Conservation (phyloP, 257 asterid genomes). For the Solanum bulbocastanum region DNA sequence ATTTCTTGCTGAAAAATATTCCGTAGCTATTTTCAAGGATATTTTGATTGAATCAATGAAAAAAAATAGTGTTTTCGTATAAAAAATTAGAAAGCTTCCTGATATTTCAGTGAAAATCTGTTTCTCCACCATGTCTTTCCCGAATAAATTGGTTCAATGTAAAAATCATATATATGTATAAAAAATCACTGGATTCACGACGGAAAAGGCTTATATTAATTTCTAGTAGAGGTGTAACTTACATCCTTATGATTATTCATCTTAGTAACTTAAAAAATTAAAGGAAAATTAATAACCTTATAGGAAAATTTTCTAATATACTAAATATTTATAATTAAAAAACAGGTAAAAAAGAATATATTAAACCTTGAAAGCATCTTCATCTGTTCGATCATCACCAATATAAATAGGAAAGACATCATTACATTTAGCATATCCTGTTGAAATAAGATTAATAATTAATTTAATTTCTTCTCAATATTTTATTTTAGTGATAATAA, state of each 20-base stretch:
- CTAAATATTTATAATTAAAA: background rate
- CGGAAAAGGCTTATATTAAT: no score
- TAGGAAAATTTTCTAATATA: background rate
- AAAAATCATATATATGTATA: no score
- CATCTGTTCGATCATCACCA: conserved; percentile 87
- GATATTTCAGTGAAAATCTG: background rate
- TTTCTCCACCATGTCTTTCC: background rate
- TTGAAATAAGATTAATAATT: background rate
- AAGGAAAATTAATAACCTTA: background rate
- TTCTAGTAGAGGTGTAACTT: background rate
- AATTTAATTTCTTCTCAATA: background rate
- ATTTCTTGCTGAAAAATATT: background rate
- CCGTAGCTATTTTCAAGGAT: fast-evolving
- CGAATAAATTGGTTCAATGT: no score
- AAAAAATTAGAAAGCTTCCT: no score
- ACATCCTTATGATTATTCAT: background rate
- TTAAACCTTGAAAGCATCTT: conserved; percentile 83
- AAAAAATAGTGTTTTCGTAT: no score
- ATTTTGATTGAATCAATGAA: no score
- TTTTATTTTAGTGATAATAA: background rate
- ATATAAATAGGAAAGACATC: conserved; percentile 80
- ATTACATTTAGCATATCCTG: conserved; percentile 38
- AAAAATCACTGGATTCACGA: no score
- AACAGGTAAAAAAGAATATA: background rate
- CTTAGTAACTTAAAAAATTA: background rate